These are phyloP conservation scores for Phytophthora pisi DNA, from an alignment of 352 stramenopile species.

Conservation along the genomic window DNA sequence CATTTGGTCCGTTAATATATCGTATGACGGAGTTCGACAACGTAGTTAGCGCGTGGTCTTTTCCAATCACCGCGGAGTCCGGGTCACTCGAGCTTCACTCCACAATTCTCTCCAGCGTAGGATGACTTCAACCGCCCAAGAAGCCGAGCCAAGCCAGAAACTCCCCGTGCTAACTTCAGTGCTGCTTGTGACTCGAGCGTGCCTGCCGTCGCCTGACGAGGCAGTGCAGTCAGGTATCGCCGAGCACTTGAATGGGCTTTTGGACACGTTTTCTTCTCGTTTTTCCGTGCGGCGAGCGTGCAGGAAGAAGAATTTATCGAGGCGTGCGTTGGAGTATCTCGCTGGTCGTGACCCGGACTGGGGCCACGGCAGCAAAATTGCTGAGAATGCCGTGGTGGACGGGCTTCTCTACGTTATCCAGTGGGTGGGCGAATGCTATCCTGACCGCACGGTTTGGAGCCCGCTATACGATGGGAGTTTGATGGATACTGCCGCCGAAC, in stretches of 20 bases:
- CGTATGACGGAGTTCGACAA: not conserved
- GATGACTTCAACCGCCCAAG: not conserved
- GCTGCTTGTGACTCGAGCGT: slow-evolving; percentile 18
- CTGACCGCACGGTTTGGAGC: slow-evolving; percentile 17
- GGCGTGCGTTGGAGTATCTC: slow-evolving; percentile 16
- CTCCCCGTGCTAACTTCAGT: slow-evolving; percentile 15
- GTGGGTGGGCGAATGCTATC: slow-evolving; percentile 19
- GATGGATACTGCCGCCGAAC: slow-evolving; percentile 27
- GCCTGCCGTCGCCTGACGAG: not conserved
- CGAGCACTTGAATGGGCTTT: slow-evolving; percentile 4
- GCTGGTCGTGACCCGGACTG: slow-evolving; percentile 24
- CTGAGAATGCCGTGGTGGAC: slow-evolving; percentile 9
- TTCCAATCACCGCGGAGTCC: not conserved
- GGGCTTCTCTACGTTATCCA: slow-evolving; percentile 19
- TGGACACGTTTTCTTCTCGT: slow-evolving; percentile 20
- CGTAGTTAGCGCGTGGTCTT: slow-evolving; percentile 4
- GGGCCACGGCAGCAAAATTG: slow-evolving; percentile 12
- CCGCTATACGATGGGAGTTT: slow-evolving; percentile 5
- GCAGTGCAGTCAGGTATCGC: not conserved
- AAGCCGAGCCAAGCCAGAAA: not conserved
- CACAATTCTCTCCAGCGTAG: slow-evolving; percentile 4
- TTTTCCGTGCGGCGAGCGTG: slow-evolving; percentile 14
- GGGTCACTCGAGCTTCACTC: slow-evolving; percentile 1
- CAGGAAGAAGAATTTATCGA: not conserved
- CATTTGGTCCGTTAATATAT: no score